Evolutionary conservation across 2,329 filamentous ascomycete species (phyloP).

Genomic region (Microcera coccophila): DNA sequence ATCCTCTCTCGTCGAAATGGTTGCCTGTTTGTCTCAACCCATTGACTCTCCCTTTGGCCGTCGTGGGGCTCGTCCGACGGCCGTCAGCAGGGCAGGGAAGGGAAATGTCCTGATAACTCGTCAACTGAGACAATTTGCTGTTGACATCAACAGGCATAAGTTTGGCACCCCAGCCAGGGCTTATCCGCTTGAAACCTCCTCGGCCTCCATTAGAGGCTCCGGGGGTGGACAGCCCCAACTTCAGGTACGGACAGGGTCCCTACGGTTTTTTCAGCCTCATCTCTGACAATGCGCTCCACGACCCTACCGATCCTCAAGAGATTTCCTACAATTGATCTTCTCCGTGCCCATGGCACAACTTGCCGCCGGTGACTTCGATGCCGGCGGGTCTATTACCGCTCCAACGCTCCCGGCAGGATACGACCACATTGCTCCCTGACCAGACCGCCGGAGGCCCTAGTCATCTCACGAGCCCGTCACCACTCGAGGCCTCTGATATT

Average conservation of each 20-base stretch:
- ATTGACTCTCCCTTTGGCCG: no score
- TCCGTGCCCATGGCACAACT: slow-evolving; percentile 8
- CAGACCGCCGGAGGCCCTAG: slow-evolving; percentile 16
- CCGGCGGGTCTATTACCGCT: slow-evolving; percentile 3
- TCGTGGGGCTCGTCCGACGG: no score
- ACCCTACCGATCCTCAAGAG: neutral
- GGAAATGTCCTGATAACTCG: no score
- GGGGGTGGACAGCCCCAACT: slow-evolving; percentile 1
- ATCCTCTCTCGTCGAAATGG: neutral
- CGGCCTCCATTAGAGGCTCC: slow-evolving; percentile 8
- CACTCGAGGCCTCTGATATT: neutral
- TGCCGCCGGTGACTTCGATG: neutral
- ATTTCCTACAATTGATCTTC: no score
- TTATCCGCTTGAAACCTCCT: slow-evolving; percentile 9
- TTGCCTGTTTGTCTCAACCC: no score
- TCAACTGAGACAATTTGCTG: no score
- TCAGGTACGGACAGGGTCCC: neutral
- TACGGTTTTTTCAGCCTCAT: neutral
- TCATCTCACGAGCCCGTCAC: slow-evolving; percentile 5
- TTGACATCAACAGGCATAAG: no score
- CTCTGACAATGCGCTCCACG: neutral
- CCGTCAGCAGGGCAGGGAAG: no score
- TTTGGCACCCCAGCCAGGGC: no score
- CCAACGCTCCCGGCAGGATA: slow-evolving; percentile 7
- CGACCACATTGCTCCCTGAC: slow-evolving; percentile 14